phyloP scores from a whole-genome alignment of 176 grass and related monocot species.

The Aegilops speltoides region DNA sequence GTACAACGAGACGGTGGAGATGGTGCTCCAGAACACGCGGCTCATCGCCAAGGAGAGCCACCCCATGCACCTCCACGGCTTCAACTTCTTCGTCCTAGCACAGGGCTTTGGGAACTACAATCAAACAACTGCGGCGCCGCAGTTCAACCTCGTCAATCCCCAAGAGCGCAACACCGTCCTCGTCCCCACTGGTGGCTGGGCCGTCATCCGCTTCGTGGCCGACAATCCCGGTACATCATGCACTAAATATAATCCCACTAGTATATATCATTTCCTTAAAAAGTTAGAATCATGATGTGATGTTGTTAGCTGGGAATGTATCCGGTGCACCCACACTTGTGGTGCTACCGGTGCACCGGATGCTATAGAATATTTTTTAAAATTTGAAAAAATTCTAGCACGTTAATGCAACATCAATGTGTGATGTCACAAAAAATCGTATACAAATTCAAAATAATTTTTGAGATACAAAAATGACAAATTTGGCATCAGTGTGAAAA shows the following conservation, averaged over 20 bases:
- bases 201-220: constrained; percentile 58
- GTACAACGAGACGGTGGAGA: constrained; percentile 65
- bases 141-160: constrained; percentile 54
- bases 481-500: too few species aligned
- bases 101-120: constrained; percentile 78
- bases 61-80: constrained; percentile 72
- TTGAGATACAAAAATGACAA: too few species aligned
- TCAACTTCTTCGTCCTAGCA: constrained; percentile 69
- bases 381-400: too few species aligned
- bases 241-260: too few species aligned
- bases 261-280: not conserved
- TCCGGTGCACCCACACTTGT: too few species aligned
- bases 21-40: constrained; percentile 76
- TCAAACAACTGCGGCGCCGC: not conserved
- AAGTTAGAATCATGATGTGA: not conserved
- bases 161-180: constrained; percentile 77
- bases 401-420: too few species aligned
- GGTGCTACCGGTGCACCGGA: too few species aligned
- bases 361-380: too few species aligned
- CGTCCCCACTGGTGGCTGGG: constrained; percentile 59
- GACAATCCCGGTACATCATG: constrained; percentile 46
- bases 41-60: constrained; percentile 64
- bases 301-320: not conserved
- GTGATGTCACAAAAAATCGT: too few species aligned
- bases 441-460: too few species aligned